These are phyloP conservation scores for Aspergillus nidulans DNA, from an alignment of 495 filamentous ascomycete genomes.

Conservation along the genomic window DNA sequence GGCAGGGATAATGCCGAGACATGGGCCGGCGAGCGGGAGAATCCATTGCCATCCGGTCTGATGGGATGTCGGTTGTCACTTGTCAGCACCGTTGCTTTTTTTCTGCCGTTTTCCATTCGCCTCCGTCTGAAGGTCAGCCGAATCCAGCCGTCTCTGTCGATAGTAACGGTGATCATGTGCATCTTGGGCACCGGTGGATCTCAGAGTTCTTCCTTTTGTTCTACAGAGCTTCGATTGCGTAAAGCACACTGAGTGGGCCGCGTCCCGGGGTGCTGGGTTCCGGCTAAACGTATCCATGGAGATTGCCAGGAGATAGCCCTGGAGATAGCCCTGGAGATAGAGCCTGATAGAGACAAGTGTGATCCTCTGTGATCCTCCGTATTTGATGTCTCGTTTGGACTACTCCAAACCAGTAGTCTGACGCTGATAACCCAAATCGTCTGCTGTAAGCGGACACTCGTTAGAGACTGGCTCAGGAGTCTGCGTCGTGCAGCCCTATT, in stretches of 20 bases:
- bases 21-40: neutral
- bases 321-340: neutral
- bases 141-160: too few species aligned
- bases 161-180: neutral
- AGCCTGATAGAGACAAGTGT: neutral
- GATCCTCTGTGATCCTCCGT: too few species aligned
- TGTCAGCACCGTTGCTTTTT: neutral
- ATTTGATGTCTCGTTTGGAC: too few species aligned
- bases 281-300: neutral
- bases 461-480: neutral
- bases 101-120: too few species aligned
- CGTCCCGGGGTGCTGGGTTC: slow-evolving; percentile 20
- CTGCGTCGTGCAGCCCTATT: neutral
- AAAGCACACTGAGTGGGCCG: slow-evolving; percentile 17
- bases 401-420: too few species aligned
- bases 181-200: neutral
- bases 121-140: too few species aligned
- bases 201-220: slow-evolving; percentile 28
- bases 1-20: slow-evolving; percentile 11
- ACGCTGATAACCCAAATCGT: neutral
- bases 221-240: slow-evolving; percentile 25
- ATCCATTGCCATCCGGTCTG: slow-evolving; percentile 1
- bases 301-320: neutral
- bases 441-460: neutral
- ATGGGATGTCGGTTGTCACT: too few species aligned